These are phyloP conservation scores for Jacaranda mimosifolia DNA, from an alignment of 257 asterid species.

Conservation along the genomic window DNA sequence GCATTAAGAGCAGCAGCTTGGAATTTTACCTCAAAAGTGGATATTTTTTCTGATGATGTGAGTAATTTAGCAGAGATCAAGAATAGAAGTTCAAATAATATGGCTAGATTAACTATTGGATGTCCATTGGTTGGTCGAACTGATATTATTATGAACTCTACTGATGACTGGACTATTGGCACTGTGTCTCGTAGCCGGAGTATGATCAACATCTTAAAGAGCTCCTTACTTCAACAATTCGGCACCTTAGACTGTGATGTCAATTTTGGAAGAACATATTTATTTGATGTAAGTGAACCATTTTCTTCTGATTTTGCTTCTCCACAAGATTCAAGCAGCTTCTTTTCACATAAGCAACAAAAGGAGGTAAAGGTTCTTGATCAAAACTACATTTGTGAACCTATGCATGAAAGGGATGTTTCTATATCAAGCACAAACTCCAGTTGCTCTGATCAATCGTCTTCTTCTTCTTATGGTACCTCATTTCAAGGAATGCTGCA, in stretches of 20 bases:
- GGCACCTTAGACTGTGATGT: conserved; percentile 44
- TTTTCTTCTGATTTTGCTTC: conserved; percentile 40
- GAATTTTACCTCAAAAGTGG: conserved; percentile 51
- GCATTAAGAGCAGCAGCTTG: conserved; percentile 58
- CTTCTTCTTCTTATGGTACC: conserved; percentile 49
- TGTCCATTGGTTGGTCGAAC: conserved; percentile 31
- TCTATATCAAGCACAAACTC: conserved; percentile 77
- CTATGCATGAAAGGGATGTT: conserved; percentile 58
- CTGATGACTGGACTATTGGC: conserved; percentile 54
- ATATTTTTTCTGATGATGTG: conserved; percentile 40
- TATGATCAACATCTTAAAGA: conserved; percentile 78
- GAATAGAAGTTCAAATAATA: conserved; percentile 33
- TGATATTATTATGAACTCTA: background rate
- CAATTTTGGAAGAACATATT: conserved; percentile 38
- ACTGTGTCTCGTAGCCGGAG: conserved; percentile 67
- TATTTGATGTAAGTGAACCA: conserved; percentile 36
- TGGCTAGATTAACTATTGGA: conserved; percentile 48
- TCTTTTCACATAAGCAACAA: conserved; percentile 39
- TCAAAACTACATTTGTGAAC: conserved; percentile 50
- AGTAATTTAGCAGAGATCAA: conserved; percentile 43
- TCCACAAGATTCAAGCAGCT: conserved; percentile 37
- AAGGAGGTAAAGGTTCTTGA: conserved; percentile 53
- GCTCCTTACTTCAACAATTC: conserved; percentile 64
- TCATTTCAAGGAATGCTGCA: conserved; percentile 84
- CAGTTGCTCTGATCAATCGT: conserved; percentile 61